These are phyloP conservation scores for Thermoascus crustaceus DNA, from an alignment of 2,329 filamentous ascomycete species.

Conservation along the genomic window DNA sequence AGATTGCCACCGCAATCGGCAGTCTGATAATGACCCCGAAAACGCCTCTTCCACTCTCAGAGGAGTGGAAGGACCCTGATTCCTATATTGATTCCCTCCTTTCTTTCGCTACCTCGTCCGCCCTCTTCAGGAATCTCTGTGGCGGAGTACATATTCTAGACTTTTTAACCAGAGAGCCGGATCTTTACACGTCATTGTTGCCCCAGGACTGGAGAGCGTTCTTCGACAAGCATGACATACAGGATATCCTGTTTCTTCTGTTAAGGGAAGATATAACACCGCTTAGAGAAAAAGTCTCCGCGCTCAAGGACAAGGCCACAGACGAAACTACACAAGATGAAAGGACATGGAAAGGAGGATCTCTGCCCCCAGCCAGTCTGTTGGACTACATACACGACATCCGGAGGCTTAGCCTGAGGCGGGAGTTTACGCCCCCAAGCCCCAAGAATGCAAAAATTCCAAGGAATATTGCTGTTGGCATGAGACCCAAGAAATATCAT, in stretches of 20 bases:
- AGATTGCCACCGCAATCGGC: too few relatives aligned
- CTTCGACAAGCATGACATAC: conserved; percentile 61
- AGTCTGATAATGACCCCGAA: conserved; percentile 48
- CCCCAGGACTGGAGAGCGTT: conserved; percentile 75
- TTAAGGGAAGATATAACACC: conserved; percentile 64
- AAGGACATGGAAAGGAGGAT: conserved; percentile 36
- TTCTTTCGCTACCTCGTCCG: conserved; percentile 63
- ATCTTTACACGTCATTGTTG: conserved; percentile 69
- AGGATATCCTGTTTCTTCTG: conserved; percentile 70
- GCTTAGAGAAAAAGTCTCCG: conserved; percentile 14
- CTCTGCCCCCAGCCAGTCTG: conserved; percentile 48
- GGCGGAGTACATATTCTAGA: conserved; percentile 96
- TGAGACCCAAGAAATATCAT: conserved; percentile 93
- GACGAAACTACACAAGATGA: not conserved
- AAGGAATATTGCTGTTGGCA: conserved; percentile 70
- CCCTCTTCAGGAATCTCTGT: conserved; percentile 78
- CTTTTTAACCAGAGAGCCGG: conserved; percentile 80
- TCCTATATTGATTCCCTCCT: conserved; percentile 73
- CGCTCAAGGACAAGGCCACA: not conserved
- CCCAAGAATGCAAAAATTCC: conserved; percentile 38
- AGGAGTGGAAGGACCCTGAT: conserved; percentile 62
- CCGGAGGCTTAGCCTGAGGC: conserved; percentile 57
- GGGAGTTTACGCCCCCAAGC: conserved; percentile 47
- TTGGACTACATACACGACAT: conserved; percentile 65
- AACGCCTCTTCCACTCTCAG: conserved; percentile 57